phyloP scores from a whole-genome alignment of 176 grass and related monocot genomes.

The Rhynchospora tenuis region DNA sequence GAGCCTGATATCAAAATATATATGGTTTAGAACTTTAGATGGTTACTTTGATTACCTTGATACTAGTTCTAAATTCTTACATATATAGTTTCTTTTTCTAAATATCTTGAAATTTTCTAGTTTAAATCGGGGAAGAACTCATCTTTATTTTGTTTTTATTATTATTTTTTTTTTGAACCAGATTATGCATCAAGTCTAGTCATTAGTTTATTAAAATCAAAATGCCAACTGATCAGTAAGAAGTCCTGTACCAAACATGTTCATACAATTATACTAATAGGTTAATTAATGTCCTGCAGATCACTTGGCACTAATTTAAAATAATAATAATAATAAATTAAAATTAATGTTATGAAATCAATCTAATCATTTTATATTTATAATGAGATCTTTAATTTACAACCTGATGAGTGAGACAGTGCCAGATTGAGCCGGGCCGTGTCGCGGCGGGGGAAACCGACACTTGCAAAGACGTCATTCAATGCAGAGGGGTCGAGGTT shows the following conservation, averaged over 20 bases:
- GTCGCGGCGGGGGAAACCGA: conserved; percentile 83
- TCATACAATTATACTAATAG: too few relatives aligned
- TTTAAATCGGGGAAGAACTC: too few relatives aligned
- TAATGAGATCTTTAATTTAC: too few relatives aligned
- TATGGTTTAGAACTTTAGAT: too few relatives aligned
- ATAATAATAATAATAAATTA: too few relatives aligned
- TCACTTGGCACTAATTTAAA: too few relatives aligned
- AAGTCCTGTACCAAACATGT: too few relatives aligned
- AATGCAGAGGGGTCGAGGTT: conserved; percentile 56
- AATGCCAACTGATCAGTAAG: not conserved
- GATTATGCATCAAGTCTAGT: not conserved
- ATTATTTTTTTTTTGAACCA: not conserved
- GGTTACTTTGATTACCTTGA: not conserved
- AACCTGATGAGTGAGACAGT: conserved; percentile 39
- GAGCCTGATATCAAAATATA: conserved; percentile 34
- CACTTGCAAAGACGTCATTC: conserved; percentile 77
- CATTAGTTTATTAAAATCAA: not conserved
- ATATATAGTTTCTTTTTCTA: not conserved
- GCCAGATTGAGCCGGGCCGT: conserved; percentile 55
- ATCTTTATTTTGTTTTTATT: too few relatives aligned
- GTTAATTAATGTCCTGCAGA: too few relatives aligned
- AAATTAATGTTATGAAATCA: too few relatives aligned
- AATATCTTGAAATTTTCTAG: not conserved
- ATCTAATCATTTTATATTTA: too few relatives aligned
- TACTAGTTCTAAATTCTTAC: too few relatives aligned